Evolutionary conservation across 169 alveolate species (phyloP), one percentile per base, ranked within the genome.

Genomic region (Toxoplasma gondii): DNA sequence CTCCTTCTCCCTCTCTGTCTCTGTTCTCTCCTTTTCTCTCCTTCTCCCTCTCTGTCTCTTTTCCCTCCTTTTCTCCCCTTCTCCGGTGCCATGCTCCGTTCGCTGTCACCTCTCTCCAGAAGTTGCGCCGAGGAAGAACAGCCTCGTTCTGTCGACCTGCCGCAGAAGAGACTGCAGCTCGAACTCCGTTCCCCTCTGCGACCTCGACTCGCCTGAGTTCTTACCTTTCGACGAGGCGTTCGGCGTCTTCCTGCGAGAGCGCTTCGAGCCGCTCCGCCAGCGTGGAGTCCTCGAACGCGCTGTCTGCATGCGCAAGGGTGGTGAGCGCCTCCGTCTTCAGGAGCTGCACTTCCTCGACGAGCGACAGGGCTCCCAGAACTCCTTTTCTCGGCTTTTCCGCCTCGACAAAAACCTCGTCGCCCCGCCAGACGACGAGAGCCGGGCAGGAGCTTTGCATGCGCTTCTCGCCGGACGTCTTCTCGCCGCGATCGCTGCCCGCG

Each of bases 371-470:
- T 7, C 67, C 91, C 31, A n/a, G 39, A 12, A 86, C 29, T 10
- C 67, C 91, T n/a, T 44, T 69, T 19, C 91, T 22, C 27, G 91
- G 91, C n/a, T 36, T 22, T 12, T 86, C 91, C 45, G 49, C 58
- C 45, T 29, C 38, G 80, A 45, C 70, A 45, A 12, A 19, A 0
- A 86, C 49, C 36, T 41, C 67, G 24, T 41, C 78, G 70, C 78
- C 91, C 7, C 91, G 39, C 91, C 91, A 86, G 80, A 24, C 43
- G 31, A 9, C 45, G 43, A 31, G 80, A 16, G 41, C 34, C 24
- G 36, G 80, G 74, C 49, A 34, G 74, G 27, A 16, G 45, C 45
- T 44, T 12, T 39, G 44, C 70, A 36, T 29, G 80, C 80, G 29
- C 41, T 53, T 45, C 41, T 39, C 44, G 9, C 44, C 44, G 82